Percentiles rank a stretch among this genome's conserved stretches.
Conservation (phyloP, 148 eudicot genomes). For the Rhododendron ferrugineum region DNA sequence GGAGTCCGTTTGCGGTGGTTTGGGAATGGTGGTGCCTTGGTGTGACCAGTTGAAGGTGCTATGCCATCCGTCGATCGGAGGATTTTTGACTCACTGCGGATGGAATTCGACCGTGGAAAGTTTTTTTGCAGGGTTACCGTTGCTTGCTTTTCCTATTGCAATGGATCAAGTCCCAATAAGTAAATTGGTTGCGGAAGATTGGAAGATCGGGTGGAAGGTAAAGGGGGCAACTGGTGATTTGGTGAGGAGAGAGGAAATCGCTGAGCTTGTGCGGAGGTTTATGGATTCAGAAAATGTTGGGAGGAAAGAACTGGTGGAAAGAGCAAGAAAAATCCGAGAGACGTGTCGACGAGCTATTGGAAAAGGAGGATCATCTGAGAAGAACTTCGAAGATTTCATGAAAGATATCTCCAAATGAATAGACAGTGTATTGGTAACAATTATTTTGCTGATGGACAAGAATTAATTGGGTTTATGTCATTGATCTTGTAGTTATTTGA, state of each 20-base stretch:
- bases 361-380: conserved; percentile 20
- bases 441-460: not conserved
- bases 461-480: not conserved
- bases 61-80: conserved; percentile 30
- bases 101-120: conserved; percentile 34
- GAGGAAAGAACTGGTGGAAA: conserved; percentile 19
- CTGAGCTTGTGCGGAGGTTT: conserved; percentile 20
- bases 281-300: conserved; percentile 30
- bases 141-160: conserved; percentile 29
- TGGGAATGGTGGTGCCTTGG: conserved; percentile 28
- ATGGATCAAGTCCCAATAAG: conserved; percentile 27
- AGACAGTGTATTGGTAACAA: not conserved
- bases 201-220: conserved; percentile 36
- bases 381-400: conserved; percentile 4
- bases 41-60: conserved; percentile 43
- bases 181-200: conserved; percentile 35
- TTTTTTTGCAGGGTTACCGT: conserved; percentile 25
- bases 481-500: not conserved
- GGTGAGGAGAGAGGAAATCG: conserved; percentile 23
- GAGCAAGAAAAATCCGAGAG: conserved; percentile 6
- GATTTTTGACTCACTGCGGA: conserved; percentile 40
- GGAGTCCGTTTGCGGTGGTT: not conserved
- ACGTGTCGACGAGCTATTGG: conserved; percentile 17
- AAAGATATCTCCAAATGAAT: not conserved
- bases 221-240: conserved; percentile 13